Base-by-base conservation (phyloP, 768 basidiomycete genomes). In the Lactifluus echinatus region DNA sequence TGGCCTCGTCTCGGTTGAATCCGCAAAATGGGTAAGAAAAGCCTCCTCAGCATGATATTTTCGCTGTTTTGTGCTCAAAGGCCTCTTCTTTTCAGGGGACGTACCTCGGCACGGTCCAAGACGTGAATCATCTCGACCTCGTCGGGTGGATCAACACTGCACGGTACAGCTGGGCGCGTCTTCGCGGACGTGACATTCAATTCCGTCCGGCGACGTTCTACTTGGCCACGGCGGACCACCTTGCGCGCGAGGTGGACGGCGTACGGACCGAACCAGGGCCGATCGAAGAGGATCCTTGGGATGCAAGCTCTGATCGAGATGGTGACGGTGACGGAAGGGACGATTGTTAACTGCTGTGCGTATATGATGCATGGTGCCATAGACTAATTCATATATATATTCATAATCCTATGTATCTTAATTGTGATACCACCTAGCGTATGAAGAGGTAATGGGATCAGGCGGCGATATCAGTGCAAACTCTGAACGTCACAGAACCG, bases 191-290 rank as follows among this genome's bases (percentile, higher is more conserved):
- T 55, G 86, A 91, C 60, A 92, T 98, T 67, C 82, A 87, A 56
- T 98, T 96, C 75, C 85, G 86, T 55, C 92, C 93, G 2, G 89
- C 87, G 21, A 90, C 87, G 8, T 97, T 97, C 69, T 97, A 95
- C 67, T 79, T 91, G 6, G 84, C 87, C 39, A 79, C 93, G 43
- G 87, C 78, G 7, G 87, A 92, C 67, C 79, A 87, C 72, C 72
- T 93, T 26, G 88, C 90, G 2, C 76, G 79, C 8, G 82, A 84
- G 50, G 90, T 89, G 26, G 90, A 92, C 65, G 81, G 81, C 1
- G 75, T 76, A 57, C 67, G 67, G 34, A 54, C 53, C 26, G 50
- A 47, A 47, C 10, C 23, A 15, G 63, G 34, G 8, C 11, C 43
- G 5, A 33, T 37, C 24, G 58, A 57, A 19, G 62, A 63, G 39